Conservation (phyloP, 176 grass and related monocot species). For the Otatea glauca region DNA sequence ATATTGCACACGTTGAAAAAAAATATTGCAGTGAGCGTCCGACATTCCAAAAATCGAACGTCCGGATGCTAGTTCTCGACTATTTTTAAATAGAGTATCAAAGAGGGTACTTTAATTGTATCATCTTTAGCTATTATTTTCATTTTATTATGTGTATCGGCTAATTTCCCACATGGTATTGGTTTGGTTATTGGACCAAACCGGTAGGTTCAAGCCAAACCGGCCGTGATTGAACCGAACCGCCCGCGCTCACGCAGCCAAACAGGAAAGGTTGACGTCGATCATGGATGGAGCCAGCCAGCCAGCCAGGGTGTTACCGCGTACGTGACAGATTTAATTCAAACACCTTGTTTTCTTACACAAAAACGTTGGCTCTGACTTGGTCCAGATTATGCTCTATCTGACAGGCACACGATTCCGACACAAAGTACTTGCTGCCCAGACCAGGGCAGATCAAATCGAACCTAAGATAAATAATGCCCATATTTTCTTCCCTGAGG, state of each 20-base stretch:
- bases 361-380: conserved; percentile 5
- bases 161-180: too few relatives aligned
- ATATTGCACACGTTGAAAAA: too few relatives aligned
- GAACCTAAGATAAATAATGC: too few relatives aligned
- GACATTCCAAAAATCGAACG: too few relatives aligned
- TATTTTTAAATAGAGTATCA: too few relatives aligned
- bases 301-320: not conserved
- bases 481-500: too few relatives aligned
- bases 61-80: too few relatives aligned
- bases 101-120: too few relatives aligned
- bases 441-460: not conserved
- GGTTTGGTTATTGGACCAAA: too few relatives aligned
- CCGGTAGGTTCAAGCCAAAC: not conserved
- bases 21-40: too few relatives aligned
- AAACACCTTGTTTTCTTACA: not conserved
- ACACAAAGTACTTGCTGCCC: not conserved
- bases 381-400: not conserved
- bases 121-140: too few relatives aligned
- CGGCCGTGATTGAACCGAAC: not conserved
- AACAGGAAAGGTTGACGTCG: conserved; percentile 40
- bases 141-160: too few relatives aligned
- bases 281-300: not conserved
- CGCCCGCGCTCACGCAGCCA: not conserved
- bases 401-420: not conserved
- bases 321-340: not conserved